Conservation (phyloP, 108 stramenopile genomes). For the Thalassiosira profunda region DNA sequence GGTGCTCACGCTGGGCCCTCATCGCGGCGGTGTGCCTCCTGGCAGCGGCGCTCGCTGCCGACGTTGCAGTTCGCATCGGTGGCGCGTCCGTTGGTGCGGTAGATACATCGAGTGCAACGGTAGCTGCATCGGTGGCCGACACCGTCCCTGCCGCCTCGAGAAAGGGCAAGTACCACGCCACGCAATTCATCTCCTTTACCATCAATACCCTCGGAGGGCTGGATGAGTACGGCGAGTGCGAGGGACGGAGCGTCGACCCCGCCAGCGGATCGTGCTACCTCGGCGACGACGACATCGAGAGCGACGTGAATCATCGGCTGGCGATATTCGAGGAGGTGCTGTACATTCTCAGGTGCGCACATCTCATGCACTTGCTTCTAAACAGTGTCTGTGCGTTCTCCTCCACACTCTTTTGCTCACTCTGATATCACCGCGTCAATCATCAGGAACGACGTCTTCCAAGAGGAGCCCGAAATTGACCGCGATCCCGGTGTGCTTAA, state of each 20-base stretch:
- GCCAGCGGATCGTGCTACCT: slow-evolving; percentile 29
- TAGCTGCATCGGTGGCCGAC: neutral
- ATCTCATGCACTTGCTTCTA: too few relatives aligned
- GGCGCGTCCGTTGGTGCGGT: neutral
- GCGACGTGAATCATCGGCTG: slow-evolving; percentile 37
- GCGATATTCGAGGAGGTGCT: slow-evolving; percentile 22
- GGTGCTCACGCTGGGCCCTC: slow-evolving; percentile 11
- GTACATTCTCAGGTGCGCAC: too few relatives aligned
- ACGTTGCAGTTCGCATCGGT: neutral
- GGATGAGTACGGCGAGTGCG: slow-evolving; percentile 40
- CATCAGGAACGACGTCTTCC: slow-evolving; percentile 14
- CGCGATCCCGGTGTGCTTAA: slow-evolving; percentile 36
- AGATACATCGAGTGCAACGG: neutral
- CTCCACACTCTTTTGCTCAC: too few relatives aligned
- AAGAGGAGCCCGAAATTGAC: slow-evolving; percentile 37
- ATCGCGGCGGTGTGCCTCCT: neutral
- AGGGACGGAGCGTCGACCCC: slow-evolving; percentile 28
- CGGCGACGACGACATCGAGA: slow-evolving; percentile 29
- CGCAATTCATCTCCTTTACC: slow-evolving; percentile 52
- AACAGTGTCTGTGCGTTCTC: too few relatives aligned
- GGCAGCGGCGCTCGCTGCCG: neutral
- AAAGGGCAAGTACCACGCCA: slow-evolving; percentile 38
- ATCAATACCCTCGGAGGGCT: slow-evolving; percentile 50
- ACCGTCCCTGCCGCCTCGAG: neutral
- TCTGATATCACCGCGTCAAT: too few relatives aligned